A percentile compares a stretch with the other conserved stretches of the same genome.
These are phyloP conservation scores for Marasmius sp. DNA, from an alignment of 1,284 basidiomycete genomes.

Conservation along the genomic window DNA sequence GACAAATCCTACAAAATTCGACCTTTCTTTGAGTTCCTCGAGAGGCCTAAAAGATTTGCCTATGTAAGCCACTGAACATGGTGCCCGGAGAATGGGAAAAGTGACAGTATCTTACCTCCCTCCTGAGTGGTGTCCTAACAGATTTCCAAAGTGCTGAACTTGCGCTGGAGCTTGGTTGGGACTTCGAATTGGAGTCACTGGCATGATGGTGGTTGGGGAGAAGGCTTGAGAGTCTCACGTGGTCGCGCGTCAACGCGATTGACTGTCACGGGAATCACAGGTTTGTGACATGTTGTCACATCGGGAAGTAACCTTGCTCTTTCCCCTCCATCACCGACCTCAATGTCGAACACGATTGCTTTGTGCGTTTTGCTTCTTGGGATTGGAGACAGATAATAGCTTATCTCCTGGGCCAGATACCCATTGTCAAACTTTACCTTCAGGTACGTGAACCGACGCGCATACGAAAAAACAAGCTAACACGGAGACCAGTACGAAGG, in stretches of 20 bases:
- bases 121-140: neutral
- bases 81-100: neutral
- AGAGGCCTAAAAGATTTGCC: neutral
- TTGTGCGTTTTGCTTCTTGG: constrained; percentile 45
- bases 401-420: constrained; percentile 46
- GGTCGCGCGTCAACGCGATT: too few relatives aligned
- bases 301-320: neutral
- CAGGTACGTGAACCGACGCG: constrained; percentile 41
- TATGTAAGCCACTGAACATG: neutral
- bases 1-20: too few relatives aligned
- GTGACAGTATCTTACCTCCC: neutral
- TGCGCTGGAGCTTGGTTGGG: neutral
- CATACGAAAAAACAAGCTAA: neutral
- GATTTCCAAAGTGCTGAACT: neutral
- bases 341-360: constrained; percentile 77
- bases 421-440: constrained; percentile 89
- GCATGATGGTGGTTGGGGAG: neutral
- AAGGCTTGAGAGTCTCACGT: neutral
- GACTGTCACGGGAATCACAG: neutral
- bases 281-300: neutral
- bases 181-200: neutral
- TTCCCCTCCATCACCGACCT: constrained; percentile 10
- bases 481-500: constrained; percentile 67
- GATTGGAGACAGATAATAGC: neutral
- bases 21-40: neutral